phyloP scores from a whole-genome alignment of 352 stramenopile species.

The Saprolegnia parasitica region DNA sequence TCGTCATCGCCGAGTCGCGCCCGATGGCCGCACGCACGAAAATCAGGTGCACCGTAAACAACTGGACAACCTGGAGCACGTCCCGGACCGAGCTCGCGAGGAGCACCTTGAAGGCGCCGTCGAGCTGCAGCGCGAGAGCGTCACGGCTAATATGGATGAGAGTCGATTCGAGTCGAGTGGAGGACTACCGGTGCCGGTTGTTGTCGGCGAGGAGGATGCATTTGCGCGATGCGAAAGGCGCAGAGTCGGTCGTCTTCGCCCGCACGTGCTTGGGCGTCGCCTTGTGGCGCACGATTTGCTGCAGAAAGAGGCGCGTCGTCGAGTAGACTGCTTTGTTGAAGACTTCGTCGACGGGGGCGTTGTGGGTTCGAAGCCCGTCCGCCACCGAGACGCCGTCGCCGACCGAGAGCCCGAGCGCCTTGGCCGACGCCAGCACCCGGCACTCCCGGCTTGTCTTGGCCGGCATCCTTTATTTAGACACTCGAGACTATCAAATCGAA shows the following conservation, averaged over 20 bases:
- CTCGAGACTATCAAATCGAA: not conserved
- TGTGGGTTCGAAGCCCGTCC: slow-evolving; percentile 18
- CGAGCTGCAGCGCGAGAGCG: not conserved
- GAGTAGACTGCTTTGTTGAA: slow-evolving; percentile 26
- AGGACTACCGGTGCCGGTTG: slow-evolving; percentile 14
- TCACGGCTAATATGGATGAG: slow-evolving; percentile 18
- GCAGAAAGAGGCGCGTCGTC: slow-evolving; percentile 21
- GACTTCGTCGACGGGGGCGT: slow-evolving; percentile 22
- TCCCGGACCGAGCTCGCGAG: slow-evolving; percentile 15
- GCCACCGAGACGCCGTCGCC: slow-evolving; percentile 8
- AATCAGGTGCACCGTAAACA: slow-evolving; percentile 19
- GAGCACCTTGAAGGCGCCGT: slow-evolving; percentile 12
- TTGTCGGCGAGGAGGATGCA: slow-evolving; percentile 24
- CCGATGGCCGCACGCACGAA: slow-evolving; percentile 3
- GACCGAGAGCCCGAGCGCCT: slow-evolving; percentile 19
- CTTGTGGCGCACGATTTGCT: slow-evolving; percentile 15
- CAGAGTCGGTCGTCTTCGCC: not conserved
- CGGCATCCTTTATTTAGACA: not conserved
- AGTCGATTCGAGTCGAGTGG: not conserved
- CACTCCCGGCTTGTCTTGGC: slow-evolving; percentile 17
- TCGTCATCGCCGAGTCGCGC: not conserved
- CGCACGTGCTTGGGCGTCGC: slow-evolving; percentile 4
- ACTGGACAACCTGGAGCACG: slow-evolving; percentile 19
- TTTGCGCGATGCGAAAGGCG: not conserved
- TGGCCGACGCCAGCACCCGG: slow-evolving; percentile 22